Evolutionary conservation across 169 alveolate genomes (phyloP).

Genomic region (Besnoitia besnoiti): DNA sequence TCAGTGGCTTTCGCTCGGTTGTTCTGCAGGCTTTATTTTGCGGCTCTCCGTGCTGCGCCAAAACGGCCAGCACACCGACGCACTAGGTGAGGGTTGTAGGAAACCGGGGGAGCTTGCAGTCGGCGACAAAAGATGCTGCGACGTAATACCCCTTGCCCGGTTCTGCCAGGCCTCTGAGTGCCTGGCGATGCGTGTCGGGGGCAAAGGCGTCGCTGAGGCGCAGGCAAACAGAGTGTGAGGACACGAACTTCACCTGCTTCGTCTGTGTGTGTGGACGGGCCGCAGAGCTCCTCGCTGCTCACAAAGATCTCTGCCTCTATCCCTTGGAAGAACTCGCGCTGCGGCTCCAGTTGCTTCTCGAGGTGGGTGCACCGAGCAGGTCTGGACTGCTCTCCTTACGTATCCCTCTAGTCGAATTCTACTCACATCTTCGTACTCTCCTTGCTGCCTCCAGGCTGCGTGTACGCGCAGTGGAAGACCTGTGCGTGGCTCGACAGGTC

Average conservation of each 20-base stretch:
- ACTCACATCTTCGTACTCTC: no score
- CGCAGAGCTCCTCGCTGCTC: neutral
- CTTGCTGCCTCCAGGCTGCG: no score
- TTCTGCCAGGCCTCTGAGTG: no score
- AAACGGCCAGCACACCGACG: neutral
- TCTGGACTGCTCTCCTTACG: neutral
- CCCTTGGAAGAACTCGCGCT: neutral
- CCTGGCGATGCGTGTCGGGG: neutral
- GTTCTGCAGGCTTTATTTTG: neutral
- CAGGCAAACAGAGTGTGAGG: no score
- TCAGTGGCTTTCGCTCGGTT: neutral
- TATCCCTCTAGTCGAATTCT: no score
- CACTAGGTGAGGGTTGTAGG: conserved; percentile 24
- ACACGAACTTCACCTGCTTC: no score
- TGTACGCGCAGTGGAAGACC: no score
- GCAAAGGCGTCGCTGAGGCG: neutral
- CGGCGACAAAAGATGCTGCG: no score
- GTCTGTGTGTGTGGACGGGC: no score
- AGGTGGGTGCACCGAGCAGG: neutral
- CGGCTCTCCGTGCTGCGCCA: conserved; percentile 6
- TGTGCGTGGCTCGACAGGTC: no score
- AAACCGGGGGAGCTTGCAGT: no score
- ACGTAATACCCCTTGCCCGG: neutral
- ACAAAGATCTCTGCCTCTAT: neutral
- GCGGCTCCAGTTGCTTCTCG: neutral